A percentile compares a stretch with the other conserved stretches of the same genome.
Conservation (phyloP, 768 basidiomycete species). For the Gelatoporia subvermispora region DNA sequence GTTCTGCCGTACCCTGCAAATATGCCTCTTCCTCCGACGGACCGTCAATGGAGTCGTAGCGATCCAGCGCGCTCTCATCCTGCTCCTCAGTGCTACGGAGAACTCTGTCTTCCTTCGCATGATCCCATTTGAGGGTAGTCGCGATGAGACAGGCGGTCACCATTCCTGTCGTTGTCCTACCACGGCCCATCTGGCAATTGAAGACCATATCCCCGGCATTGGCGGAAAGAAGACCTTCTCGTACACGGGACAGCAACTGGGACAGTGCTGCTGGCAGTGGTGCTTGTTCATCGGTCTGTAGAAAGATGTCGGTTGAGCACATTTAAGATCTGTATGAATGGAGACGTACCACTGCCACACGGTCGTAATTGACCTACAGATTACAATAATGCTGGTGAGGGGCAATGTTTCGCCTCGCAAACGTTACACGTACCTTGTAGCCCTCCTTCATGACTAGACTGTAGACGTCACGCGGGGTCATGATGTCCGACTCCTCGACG, state of each 20-base stretch:
- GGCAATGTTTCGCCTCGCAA: background rate
- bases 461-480: slow-evolving; percentile 85
- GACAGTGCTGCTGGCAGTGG: slow-evolving; percentile 85
- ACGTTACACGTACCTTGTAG: slow-evolving; percentile 48
- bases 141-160: slow-evolving; percentile 84
- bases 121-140: slow-evolving; percentile 57
- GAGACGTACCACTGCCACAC: slow-evolving; percentile 92
- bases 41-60: slow-evolving; percentile 72
- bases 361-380: slow-evolving; percentile 72
- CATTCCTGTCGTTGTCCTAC: slow-evolving; percentile 95
- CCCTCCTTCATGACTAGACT: slow-evolving; percentile 71
- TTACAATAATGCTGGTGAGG: background rate
- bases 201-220: slow-evolving; percentile 79
- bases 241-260: slow-evolving; percentile 73
- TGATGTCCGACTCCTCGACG: slow-evolving; percentile 72
- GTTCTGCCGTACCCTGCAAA: slow-evolving; percentile 56
- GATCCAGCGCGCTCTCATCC: slow-evolving; percentile 32
- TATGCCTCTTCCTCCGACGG: slow-evolving; percentile 87
- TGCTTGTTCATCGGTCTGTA: slow-evolving; percentile 95
- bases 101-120: slow-evolving; percentile 31
- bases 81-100: slow-evolving; percentile 19
- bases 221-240: slow-evolving; percentile 38
- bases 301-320: background rate
- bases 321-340: too few species aligned
- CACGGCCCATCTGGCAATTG: slow-evolving; percentile 96